Base-by-base conservation (phyloP, 2,329 filamentous ascomycete species). In the Paramyrothecium roridum region DNA sequence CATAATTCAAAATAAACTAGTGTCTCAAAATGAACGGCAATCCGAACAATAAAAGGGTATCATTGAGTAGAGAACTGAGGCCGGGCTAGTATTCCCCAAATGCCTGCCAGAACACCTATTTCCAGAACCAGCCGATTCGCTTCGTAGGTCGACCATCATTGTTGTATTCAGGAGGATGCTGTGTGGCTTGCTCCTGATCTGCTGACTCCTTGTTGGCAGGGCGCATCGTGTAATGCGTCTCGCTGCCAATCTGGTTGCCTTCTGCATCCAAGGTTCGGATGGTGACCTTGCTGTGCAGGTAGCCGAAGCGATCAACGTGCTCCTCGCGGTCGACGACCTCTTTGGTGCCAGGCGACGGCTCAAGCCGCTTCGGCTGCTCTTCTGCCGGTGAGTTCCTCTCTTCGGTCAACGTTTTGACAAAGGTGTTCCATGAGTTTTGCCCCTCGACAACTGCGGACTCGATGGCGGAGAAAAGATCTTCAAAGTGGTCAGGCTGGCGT, bases 271-370 rank as follows among this genome's bases (percentile, higher is more conserved):
- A 62, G 8, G 65, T 74, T 56, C 69, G 73, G 23, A 73, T 68
- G 8, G 72, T 74, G 10, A 70, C 70, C 59, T 73, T 77, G 52
- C 68, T 70, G 55, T 78, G 76, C 13, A 71, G 60, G 58, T 77
- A 75, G 33, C 77, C 78, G 52, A 70, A 71, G 8, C 64, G 60
- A 60, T 80, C 77, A 4, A 76, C 69, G 52, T 74, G 71, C 57
- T 80, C 74, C 4, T 76, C 69, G 23, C 68, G 73, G 2, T 68
- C 71, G 54, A 68, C 67, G 23, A 73, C 65, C 23, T 71, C 68
- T 52, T 71, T 70, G 11, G 56, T 52, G 34, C 57, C 30, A 19
- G 54, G 52, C 33, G 59, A 53, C 10, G 55, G 46, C 20, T 61
- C 55, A 7, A 19, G 20, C 19, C 58, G 54, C 17, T 61, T 43